These are phyloP conservation scores for Albugo candida DNA, from an alignment of 352 stramenopile genomes.

Conservation along the genomic window DNA sequence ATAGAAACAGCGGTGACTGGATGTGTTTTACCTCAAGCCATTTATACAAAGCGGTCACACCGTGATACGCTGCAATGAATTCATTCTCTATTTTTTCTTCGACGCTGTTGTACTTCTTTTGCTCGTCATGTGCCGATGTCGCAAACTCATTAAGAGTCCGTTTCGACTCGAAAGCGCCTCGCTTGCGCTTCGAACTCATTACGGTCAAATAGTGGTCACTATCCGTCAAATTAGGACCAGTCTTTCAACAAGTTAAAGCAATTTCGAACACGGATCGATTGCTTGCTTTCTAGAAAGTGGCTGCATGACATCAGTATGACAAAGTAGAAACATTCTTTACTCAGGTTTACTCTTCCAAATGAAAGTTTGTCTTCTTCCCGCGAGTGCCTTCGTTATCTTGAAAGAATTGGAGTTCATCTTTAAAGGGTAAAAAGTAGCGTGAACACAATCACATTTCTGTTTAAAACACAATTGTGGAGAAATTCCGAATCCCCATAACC, in stretches of 20 bases:
- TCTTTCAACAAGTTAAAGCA: no score
- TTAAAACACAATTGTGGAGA: conserved; percentile 21
- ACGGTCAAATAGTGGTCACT: no score
- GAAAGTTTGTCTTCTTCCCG: conserved; percentile 46
- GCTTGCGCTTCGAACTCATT: no score
- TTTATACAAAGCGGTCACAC: conserved; percentile 66
- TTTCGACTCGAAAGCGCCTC: no score
- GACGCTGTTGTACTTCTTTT: conserved; percentile 27
- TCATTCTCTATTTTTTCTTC: conserved; percentile 30
- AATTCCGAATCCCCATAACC: conserved; percentile 53
- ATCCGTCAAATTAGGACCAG: no score
- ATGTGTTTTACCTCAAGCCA: conserved; percentile 56
- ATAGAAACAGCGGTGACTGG: conserved; percentile 47
- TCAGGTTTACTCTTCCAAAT: conserved; percentile 15
- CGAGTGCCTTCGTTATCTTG: conserved; percentile 27
- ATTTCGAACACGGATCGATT: no score
- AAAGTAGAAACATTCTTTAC: no score
- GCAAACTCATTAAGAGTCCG: no score
- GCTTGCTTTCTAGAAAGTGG: no score
- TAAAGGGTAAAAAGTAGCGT: conserved; percentile 33
- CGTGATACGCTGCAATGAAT: conserved; percentile 62
- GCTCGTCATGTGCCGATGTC: no score
- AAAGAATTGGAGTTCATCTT: conserved; percentile 15
- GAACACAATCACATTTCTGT: conserved; percentile 20
- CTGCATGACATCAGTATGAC: no score